Evolutionary conservation across 345 rosid species (phyloP).

Genomic region (Aquilaria malaccensis): DNA sequence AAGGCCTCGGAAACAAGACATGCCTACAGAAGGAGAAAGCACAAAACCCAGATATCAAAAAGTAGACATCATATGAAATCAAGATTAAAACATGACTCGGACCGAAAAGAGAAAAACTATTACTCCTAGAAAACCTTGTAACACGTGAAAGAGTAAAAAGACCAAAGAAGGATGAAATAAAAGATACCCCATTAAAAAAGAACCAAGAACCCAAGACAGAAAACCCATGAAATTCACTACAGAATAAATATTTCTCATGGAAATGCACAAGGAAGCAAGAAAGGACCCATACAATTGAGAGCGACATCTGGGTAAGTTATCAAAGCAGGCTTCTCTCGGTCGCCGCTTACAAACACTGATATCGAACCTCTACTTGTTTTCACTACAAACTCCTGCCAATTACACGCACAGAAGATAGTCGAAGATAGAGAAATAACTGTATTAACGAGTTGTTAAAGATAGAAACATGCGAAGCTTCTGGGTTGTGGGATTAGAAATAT

Average conservation of each 20-base stretch:
- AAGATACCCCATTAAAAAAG: constrained; percentile 3
- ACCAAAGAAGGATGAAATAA: not conserved
- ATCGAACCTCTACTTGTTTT: constrained; percentile 69
- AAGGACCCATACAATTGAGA: constrained; percentile 52
- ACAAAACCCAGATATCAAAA: constrained; percentile 4
- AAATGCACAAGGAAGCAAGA: not conserved
- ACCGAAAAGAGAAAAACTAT: not conserved
- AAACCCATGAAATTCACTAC: constrained; percentile 2
- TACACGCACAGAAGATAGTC: not conserved
- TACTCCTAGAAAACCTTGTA: not conserved
- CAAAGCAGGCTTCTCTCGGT: constrained; percentile 76
- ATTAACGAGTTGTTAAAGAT: not conserved
- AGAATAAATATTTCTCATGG: not conserved
- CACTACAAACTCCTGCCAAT: constrained; percentile 61
- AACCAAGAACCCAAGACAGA: not conserved
- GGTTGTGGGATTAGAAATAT: not conserved
- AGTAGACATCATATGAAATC: not conserved
- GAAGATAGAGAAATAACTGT: not conserved
- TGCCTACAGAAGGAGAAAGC: constrained; percentile 20
- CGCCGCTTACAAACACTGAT: constrained; percentile 69
- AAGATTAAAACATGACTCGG: not conserved
- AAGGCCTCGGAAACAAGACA: constrained; percentile 54
- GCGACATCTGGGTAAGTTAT: constrained; percentile 88
- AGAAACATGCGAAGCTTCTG: not conserved
- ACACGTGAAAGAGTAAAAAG: not conserved